Percentiles rank a stretch among this genome's conserved stretches.
phyloP scores from a whole-genome alignment of 2,329 filamentous ascomycete species.

The Blastomyces emzantsi region DNA sequence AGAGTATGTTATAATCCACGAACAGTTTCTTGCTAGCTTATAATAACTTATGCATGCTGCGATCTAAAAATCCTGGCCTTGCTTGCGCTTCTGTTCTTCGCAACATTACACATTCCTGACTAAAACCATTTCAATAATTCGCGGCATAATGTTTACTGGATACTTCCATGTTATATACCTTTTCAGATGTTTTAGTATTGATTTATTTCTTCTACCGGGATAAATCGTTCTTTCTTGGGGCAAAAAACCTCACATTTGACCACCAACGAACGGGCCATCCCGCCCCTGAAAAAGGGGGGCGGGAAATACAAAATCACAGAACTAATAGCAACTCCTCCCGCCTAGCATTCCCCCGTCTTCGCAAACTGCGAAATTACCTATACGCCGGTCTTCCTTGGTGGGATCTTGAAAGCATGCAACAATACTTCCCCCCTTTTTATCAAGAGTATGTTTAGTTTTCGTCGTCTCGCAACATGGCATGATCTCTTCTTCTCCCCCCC shows the following conservation, averaged over 20 bases:
- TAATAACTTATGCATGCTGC: neutral
- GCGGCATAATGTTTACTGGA: neutral
- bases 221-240: neutral
- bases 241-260: too few relatives aligned
- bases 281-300: neutral
- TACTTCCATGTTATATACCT: neutral
- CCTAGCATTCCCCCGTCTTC: conserved; percentile 49
- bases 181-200: neutral
- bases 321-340: neutral
- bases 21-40: neutral
- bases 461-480: neutral
- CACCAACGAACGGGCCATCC: too few relatives aligned
- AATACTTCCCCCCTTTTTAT: conserved; percentile 48
- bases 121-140: neutral
- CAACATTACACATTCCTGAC: neutral
- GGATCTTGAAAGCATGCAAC: conserved; percentile 48
- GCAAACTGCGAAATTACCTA: conserved; percentile 47
- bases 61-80: neutral
- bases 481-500: neutral
- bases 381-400: conserved; percentile 51
- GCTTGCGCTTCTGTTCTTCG: neutral
- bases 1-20: conserved; percentile 34
- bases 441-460: conserved; percentile 38
- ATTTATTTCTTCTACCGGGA: neutral
- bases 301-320: neutral